Percentiles rank a stretch among this genome's conserved stretches.
These are phyloP conservation scores for Lichtheimia corymbifera DNA, from an alignment of 371 early-diverging fungal species.

Conservation along the genomic window DNA sequence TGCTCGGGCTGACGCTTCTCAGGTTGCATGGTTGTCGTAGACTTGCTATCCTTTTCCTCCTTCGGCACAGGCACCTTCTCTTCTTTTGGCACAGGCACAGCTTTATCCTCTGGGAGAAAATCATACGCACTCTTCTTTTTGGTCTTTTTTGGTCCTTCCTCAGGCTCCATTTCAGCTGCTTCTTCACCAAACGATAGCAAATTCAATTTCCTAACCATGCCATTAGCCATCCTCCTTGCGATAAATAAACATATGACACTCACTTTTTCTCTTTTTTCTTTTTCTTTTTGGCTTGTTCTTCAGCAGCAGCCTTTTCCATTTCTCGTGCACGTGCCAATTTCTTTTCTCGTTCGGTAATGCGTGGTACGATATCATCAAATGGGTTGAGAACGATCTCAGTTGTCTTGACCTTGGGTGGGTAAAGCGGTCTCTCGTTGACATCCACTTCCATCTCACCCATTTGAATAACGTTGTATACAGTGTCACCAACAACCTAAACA, in stretches of 20 bases:
- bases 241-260: constrained; percentile 10
- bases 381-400: constrained; percentile 83
- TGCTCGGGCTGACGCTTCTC: not conserved
- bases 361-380: constrained; percentile 89
- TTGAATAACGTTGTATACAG: constrained; percentile 87
- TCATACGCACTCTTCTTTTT: constrained; percentile 78
- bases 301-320: constrained; percentile 24
- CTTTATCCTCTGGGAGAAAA: constrained; percentile 9
- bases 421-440: constrained; percentile 79
- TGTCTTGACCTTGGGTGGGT: constrained; percentile 70
- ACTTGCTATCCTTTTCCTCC: no score
- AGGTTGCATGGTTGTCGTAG: no score
- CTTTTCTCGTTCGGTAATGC: constrained; percentile 67
- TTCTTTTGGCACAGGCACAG: not conserved
- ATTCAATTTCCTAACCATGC: constrained; percentile 60
- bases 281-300: constrained; percentile 36
- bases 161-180: constrained; percentile 57
- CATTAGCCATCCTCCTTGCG: not conserved
- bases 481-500: constrained; percentile 82
- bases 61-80: not conserved
- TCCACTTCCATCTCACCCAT: constrained; percentile 83
- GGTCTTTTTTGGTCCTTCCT: constrained; percentile 19
- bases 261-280: constrained; percentile 68
- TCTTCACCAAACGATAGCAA: constrained; percentile 92
- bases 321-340: constrained; percentile 37